Base-by-base conservation (phyloP, 331 rosid species). In the Cydonia oblonga region DNA sequence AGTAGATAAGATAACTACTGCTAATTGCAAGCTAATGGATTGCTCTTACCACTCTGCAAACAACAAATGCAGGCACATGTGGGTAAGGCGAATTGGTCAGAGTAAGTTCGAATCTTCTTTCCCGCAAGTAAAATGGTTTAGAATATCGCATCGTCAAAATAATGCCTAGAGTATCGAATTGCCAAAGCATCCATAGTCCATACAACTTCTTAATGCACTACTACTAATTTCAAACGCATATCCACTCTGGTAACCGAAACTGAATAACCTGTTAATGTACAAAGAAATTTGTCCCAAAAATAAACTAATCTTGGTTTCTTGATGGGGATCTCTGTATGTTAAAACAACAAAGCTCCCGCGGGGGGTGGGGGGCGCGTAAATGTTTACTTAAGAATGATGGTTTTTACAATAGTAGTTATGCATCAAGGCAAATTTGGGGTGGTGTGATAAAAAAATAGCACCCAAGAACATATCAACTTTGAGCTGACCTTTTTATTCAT, bases 401-500 rank as follows among this genome's bases (percentile, higher is more conserved):
- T 60, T 57, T 75, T 66, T 65, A 65, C 73, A 40, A 66, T 14
- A 52, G 44, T 14, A 52, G 44, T 24, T 42, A 29, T 25, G 24
- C 25, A 63, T 29, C 29, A 60, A 38, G 68, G 44, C 38, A 59
- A 33, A 60, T 11, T 52, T 28, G 26, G 42, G 64, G 32, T 62
- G 68, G 22, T 25, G 68, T 51, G 29, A 59, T 33, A 76, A 72
- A 68, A 46, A 13, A 25, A 72, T 67, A 13, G 72, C 77, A 64
- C 75, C 66, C 84, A 29, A 71, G 68, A 62, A 20, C 29, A 49
- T 76, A 72, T 42, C 51, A 30, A 67, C 78, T 72, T 70, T 30
- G 44, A 19, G 68, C 56, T 72, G 82, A 81, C 73, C 78, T 71
- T 29, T 24, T 78, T 78, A 75, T 75, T 82, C 73, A 66, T 69